Conservation (phyloP, 345 rosid genomes). For the Psidium guajava region DNA sequence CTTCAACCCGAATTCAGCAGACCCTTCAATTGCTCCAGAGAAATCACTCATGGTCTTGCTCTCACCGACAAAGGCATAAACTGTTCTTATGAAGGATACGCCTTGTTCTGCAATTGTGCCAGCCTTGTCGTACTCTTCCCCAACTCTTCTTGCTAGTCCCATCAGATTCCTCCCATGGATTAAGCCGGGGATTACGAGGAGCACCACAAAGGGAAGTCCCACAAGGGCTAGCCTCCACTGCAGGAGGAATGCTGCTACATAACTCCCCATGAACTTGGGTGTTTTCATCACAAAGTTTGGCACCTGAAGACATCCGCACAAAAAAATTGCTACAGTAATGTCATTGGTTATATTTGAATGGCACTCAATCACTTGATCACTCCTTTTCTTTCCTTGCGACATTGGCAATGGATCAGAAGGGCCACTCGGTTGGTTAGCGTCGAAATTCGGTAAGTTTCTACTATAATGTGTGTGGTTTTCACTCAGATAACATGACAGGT, state of each 20-base stretch:
- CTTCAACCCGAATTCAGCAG: conserved; percentile 4
- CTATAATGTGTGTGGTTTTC: neutral
- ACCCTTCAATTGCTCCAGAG: conserved; percentile 4
- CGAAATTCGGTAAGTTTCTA: neutral
- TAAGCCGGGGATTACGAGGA: conserved; percentile 9
- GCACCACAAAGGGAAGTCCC: conserved; percentile 3
- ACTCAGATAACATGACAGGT: too few relatives aligned
- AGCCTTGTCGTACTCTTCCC: conserved; percentile 8
- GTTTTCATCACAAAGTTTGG: conserved; percentile 6
- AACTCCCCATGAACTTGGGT: conserved; percentile 1
- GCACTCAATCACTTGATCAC: neutral
- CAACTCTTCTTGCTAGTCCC: conserved; percentile 7
- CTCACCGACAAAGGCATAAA: conserved; percentile 10
- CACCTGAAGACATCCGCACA: neutral
- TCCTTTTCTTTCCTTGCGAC: neutral
- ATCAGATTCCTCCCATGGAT: conserved; percentile 6
- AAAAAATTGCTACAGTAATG: neutral
- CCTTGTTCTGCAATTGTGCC: conserved; percentile 9
- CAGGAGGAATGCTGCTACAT: neutral
- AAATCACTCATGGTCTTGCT: conserved; percentile 1
- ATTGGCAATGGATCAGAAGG: neutral
- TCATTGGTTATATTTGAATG: neutral
- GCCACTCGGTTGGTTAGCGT: neutral
- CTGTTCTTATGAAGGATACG: conserved; percentile 8
- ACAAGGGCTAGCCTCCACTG: conserved; percentile 14